phyloP scores from a whole-genome alignment of 441 rosid genomes.

The Aleurites moluccanus region DNA sequence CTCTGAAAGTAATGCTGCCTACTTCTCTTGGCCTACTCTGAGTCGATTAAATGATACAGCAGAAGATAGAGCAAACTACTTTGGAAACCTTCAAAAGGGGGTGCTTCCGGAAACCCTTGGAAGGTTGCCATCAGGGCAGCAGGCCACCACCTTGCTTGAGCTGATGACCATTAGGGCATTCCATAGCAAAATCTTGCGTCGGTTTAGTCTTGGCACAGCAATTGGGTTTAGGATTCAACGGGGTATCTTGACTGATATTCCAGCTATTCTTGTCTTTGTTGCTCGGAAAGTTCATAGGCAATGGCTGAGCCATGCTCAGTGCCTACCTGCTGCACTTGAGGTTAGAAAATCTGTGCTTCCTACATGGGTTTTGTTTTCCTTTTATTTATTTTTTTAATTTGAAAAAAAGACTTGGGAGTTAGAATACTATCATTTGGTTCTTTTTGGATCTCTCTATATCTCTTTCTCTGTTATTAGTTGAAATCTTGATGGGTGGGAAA shows the following conservation, averaged over 20 bases:
- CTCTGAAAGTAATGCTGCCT: constrained; percentile 89
- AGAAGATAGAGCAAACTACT: constrained; percentile 84
- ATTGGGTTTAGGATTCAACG: constrained; percentile 82
- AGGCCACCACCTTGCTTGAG: constrained; percentile 85
- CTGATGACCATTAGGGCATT: constrained; percentile 95
- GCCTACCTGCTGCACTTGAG: constrained; percentile 89
- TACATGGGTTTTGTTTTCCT: not conserved
- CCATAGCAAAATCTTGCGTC: constrained; percentile 79
- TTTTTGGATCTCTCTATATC: not conserved
- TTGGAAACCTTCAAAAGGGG: constrained; percentile 92
- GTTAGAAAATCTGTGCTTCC: constrained; percentile 37
- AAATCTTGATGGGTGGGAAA: not conserved
- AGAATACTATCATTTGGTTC: not conserved
- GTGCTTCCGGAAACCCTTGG: constrained; percentile 88
- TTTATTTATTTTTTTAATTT: not conserved
- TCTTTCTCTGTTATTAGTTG: not conserved
- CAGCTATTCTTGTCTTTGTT: constrained; percentile 96
- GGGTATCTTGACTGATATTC: constrained; percentile 72
- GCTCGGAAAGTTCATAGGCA: constrained; percentile 92
- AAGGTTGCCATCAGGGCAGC: constrained; percentile 79
- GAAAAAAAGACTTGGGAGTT: not conserved
- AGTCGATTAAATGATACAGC: constrained; percentile 78
- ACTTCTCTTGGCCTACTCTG: constrained; percentile 95
- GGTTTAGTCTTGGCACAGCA: constrained; percentile 91
- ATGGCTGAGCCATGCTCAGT: constrained; percentile 79